Base-by-base conservation (phyloP, 1,139 yeast species). In the Blastobotrys apis region DNA sequence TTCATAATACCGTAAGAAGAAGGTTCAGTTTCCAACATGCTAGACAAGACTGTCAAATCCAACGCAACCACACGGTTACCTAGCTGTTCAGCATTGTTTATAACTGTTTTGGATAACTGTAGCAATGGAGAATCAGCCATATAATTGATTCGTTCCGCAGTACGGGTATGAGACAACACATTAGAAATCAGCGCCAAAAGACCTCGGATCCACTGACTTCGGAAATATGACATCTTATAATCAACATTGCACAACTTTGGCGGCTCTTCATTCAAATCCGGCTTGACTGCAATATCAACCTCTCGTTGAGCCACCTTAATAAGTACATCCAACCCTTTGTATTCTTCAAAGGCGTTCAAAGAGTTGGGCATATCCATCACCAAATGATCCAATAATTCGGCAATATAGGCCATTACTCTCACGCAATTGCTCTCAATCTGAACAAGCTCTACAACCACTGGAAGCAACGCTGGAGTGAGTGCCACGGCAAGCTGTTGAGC, bases 21-120 rank as follows among this genome's bases (percentile, higher is more conserved):
- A 3, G 97, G 96, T 57, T 90, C 97, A 53, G 84, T 85, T 59
- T 90, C 94, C 39, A 90, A 79, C 52, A 88, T 85, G 27, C 77
- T 77, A 38, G 83, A 77, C 20, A 88, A 74, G 17, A 83, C 77
- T 53, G 80, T 84, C 31, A 90, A 65, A 0, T 87, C 75, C 16
- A 77, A 71, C 0, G 87, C 72, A 16, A 85, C 64, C n/a, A 86
- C 66, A 19, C 78, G 73, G 26, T 81, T 78, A 0, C 96, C 96
- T 67, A 88, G 86, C 0, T 76, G 62, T 1, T 63, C 55, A 1
- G 84, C 78, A 55, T 84, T 69, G n/a, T 63, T 56, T 13, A 90
- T 57, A 3, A 90, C 75, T 45, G 68, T 71, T 50, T 78, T 81
- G 52, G 88, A 69, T 27, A 84, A 74, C 31, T 66, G 64, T 32